Evolutionary conservation across 768 basidiomycete genomes (phyloP), one percentile per base, ranked within the genome.

Genomic region (Boletus pseudopeckii): DNA sequence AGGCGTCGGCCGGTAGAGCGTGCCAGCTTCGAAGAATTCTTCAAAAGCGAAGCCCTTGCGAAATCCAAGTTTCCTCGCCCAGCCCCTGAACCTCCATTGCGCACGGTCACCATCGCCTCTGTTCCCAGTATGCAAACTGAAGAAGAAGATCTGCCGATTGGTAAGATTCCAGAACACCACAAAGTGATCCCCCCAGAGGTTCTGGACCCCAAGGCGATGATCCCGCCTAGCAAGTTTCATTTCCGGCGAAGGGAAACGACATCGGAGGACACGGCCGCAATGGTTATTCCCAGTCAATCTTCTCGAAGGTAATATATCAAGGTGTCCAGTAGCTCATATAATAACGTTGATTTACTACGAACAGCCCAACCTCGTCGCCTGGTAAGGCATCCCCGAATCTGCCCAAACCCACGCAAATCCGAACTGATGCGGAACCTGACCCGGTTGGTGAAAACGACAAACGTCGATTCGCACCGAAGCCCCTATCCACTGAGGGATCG

Each of bases 1-100:
- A 92, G 88, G 70, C 84, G 91, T 28, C 82, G 85, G 38, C 94
- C 97, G 0, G 79, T 77, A 0, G 90, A 97, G 66, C 79, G 96
- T 2, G 87, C 92, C 22, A 85, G 80, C 52, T 99, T 95, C 55
- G 90, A 95, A 13, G 91, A 94, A 39, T 98, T 97, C 73, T 99
- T 99, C 68, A 77, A 79, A 48, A 91, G 89, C 58, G 79, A 78
- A 32, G 93, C 87, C 34, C 75, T 89, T 59, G 84, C 80, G 26
- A 89, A 86, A 66, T 86, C 81, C 37, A 92, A 86, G 72, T 91
- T 91, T 63, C 84, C 86, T 7, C 74, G 84, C 42, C 82, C 84
- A 7, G 52, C 36, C 17, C 47, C 60, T 14, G 24, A 64, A 58
- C 40, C 51, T 46, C 34, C 55, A 17, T 59, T 37, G 2, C 65